These are phyloP conservation scores for Fusarium dlaminii DNA, from an alignment of 2,329 filamentous ascomycete genomes.

Conservation along the genomic window DNA sequence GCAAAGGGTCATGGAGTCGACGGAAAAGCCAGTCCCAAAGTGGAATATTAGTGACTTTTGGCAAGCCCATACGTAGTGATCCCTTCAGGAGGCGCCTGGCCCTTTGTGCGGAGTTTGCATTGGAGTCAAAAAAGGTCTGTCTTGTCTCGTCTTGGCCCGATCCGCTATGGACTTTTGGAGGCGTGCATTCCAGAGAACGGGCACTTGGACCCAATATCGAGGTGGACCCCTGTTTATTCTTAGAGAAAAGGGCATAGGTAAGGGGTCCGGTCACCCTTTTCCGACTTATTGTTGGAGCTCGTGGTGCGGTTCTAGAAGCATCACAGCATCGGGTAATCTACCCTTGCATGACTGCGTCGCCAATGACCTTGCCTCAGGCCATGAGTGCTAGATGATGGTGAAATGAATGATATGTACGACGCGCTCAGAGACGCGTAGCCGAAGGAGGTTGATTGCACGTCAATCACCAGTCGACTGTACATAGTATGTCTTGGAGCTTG, in stretches of 20 bases:
- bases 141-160: slow-evolving; percentile 18
- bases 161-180: slow-evolving; percentile 17
- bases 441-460: slow-evolving; percentile 10
- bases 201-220: slow-evolving; percentile 10
- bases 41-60: slow-evolving; percentile 41
- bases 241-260: slow-evolving; percentile 8
- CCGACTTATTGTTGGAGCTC: slow-evolving; percentile 22
- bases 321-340: slow-evolving; percentile 38
- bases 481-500: not conserved
- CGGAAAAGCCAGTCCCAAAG: slow-evolving; percentile 38
- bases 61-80: slow-evolving; percentile 9
- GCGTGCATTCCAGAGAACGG: slow-evolving; percentile 30
- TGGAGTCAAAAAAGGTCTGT: slow-evolving; percentile 28
- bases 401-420: slow-evolving; percentile 25
- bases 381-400: slow-evolving; percentile 14
- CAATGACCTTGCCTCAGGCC: slow-evolving; percentile 30
- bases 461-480: slow-evolving; percentile 13
- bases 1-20: slow-evolving; percentile 37
- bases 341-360: slow-evolving; percentile 25
- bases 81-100: slow-evolving; percentile 34
- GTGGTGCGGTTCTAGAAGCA: slow-evolving; percentile 35
- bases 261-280: slow-evolving; percentile 4
- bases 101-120: not conserved
- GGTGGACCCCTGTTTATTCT: slow-evolving; percentile 25
- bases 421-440: slow-evolving; percentile 26